Evolutionary conservation across 2,329 filamentous ascomycete genomes (phyloP).

Genomic region (Gnomoniopsis sp.): DNA sequence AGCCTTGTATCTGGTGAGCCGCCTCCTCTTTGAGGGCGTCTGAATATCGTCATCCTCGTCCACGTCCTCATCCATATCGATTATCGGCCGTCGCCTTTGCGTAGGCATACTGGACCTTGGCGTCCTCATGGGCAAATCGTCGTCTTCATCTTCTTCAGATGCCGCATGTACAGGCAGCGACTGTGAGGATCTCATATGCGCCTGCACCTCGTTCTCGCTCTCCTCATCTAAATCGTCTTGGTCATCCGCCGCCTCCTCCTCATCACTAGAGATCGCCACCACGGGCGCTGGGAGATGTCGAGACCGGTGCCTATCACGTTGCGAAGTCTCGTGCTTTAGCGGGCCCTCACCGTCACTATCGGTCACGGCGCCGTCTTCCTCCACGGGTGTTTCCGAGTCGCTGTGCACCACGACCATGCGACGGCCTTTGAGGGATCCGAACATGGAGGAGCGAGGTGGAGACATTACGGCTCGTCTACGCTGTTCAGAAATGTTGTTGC

Average conservation of each 20-base stretch:
- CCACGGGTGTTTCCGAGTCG: conserved; percentile 16
- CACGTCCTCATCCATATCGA: conserved; percentile 1
- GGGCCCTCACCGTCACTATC: conserved; percentile 16
- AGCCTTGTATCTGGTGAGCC: conserved; percentile 17
- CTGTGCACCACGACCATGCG: conserved; percentile 9
- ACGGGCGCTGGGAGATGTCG: background rate
- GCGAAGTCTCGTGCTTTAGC: conserved; percentile 5
- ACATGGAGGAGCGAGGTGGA: conserved; percentile 11
- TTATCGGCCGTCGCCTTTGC: background rate
- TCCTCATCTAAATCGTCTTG: conserved; percentile 14
- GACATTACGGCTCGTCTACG: background rate
- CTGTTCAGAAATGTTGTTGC: background rate
- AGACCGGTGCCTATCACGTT: background rate
- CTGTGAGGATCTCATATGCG: conserved; percentile 13
- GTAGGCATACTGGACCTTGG: conserved; percentile 11
- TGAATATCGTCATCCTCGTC: conserved; percentile 15
- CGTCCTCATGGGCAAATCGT: conserved; percentile 10
- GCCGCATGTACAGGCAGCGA: conserved; percentile 12
- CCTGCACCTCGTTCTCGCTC: conserved; percentile 1
- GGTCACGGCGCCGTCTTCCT: conserved; percentile 6
- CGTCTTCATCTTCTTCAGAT: conserved; percentile 12
- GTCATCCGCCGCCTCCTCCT: conserved; percentile 1
- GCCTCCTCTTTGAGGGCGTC: conserved; percentile 29
- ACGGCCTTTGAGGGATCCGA: background rate
- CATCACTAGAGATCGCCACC: background rate